phyloP scores from a whole-genome alignment of 805 yeast genomes.

The Zygosaccharomyces siamensis region DNA sequence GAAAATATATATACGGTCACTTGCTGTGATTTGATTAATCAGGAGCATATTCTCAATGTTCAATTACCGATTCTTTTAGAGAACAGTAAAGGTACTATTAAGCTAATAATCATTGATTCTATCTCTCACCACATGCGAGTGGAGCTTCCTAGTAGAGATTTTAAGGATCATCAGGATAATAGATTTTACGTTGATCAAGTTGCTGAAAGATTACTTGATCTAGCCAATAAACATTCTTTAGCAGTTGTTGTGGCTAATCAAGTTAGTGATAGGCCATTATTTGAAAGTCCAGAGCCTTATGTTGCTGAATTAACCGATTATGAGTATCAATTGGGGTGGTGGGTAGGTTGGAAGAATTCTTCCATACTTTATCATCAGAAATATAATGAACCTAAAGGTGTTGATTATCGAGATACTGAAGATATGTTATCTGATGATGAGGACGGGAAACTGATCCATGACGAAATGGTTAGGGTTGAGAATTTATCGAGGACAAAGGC shows the following conservation, averaged over 20 bases:
- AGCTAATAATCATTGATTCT: constrained; percentile 70
- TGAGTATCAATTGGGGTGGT: constrained; percentile 67
- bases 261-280: constrained; percentile 53
- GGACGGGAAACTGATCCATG: constrained; percentile 25
- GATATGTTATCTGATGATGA: constrained; percentile 30
- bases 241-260: constrained; percentile 77
- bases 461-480: constrained; percentile 12
- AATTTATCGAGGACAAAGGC: neutral
- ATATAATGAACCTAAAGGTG: constrained; percentile 11
- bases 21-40: constrained; percentile 65
- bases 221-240: constrained; percentile 46
- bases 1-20: constrained; percentile 47
- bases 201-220: constrained; percentile 43
- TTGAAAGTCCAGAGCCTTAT: constrained; percentile 13
- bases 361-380: constrained; percentile 34
- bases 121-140: constrained; percentile 76
- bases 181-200: constrained; percentile 41
- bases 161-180: constrained; percentile 38
- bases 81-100: constrained; percentile 38
- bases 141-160: constrained; percentile 43
- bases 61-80: constrained; percentile 60
- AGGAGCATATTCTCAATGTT: constrained; percentile 64
- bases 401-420: constrained; percentile 7
- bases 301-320: constrained; percentile 33
- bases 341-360: constrained; percentile 66